Evolutionary conservation across 148 eudicot genomes (phyloP).

Genomic region (Talinum fruticosum): DNA sequence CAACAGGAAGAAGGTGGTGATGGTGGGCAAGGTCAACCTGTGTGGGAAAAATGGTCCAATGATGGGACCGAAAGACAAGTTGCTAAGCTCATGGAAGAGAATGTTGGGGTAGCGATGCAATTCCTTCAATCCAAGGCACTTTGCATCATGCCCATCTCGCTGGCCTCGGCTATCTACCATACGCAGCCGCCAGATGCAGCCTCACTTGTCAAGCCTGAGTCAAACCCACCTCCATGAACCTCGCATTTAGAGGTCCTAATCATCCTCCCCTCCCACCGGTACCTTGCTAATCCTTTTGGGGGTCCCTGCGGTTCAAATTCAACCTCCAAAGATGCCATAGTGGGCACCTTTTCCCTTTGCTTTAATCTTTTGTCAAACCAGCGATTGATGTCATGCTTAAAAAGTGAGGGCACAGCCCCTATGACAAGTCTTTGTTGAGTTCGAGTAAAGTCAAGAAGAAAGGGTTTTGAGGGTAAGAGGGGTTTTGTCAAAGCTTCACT

Average conservation of each 20-base stretch:
- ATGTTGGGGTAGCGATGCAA: constrained; percentile 97
- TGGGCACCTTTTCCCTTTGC: constrained; percentile 30
- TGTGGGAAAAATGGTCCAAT: constrained; percentile 98
- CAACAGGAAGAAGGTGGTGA: constrained; percentile 71
- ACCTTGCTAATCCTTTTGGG: constrained; percentile 25
- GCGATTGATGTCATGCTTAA: constrained; percentile 36
- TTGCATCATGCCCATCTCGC: constrained; percentile 94
- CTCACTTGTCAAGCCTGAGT: constrained; percentile 67
- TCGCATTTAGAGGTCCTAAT: constrained; percentile 13
- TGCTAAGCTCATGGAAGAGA: constrained; percentile 96
- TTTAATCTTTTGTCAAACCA: constrained; percentile 39
- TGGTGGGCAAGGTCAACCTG: constrained; percentile 68
- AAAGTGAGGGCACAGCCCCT: constrained; percentile 27
- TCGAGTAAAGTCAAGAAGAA: constrained; percentile 37
- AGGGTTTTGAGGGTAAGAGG: constrained; percentile 10
- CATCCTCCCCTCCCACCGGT: constrained; percentile 10
- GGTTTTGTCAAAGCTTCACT: constrained; percentile 48
- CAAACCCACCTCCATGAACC: constrained; percentile 52
- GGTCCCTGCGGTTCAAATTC: constrained; percentile 22
- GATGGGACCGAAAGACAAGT: constrained; percentile 97
- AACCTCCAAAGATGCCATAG: constrained; percentile 33
- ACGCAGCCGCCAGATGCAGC: constrained; percentile 65
- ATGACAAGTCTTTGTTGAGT: constrained; percentile 37
- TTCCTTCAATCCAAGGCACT: constrained; percentile 96
- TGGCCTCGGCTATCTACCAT: constrained; percentile 92